phyloP scores from a whole-genome alignment of 2,329 filamentous ascomycete genomes.

The Colletotrichum incanum region DNA sequence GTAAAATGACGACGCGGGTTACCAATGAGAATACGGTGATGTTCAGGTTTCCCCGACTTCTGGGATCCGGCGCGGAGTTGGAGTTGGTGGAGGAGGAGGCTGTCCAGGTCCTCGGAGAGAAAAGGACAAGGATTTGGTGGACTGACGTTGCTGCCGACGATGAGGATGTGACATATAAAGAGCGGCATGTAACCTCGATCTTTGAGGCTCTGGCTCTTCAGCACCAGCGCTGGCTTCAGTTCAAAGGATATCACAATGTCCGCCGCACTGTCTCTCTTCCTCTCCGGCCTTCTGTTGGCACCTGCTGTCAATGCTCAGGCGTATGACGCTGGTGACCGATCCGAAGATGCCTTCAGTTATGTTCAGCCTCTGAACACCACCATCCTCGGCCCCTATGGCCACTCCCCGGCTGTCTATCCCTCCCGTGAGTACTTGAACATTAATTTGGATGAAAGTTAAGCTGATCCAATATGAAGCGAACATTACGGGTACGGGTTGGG shows the following conservation, averaged over 20 bases:
- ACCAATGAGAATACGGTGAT: slow-evolving; percentile 13
- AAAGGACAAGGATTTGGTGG: slow-evolving; percentile 6
- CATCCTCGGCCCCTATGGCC: slow-evolving; percentile 57
- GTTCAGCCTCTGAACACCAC: slow-evolving; percentile 60
- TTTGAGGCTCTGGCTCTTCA: slow-evolving; percentile 13
- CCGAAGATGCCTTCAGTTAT: slow-evolving; percentile 53
- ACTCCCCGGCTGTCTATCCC: slow-evolving; percentile 55
- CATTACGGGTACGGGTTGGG: slow-evolving; percentile 54
- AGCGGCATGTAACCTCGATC: slow-evolving; percentile 10
- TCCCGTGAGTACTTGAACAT: slow-evolving; percentile 51
- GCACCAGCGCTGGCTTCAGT: slow-evolving; percentile 37
- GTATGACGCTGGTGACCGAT: slow-evolving; percentile 46
- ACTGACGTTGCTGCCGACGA: slow-evolving; percentile 20
- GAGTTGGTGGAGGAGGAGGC: not conserved
- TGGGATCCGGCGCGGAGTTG: slow-evolving; percentile 13
- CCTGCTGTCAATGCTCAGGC: slow-evolving; percentile 48
- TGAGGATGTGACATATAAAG: slow-evolving; percentile 30
- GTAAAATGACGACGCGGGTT: slow-evolving; percentile 25
- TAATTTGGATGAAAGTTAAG: not conserved
- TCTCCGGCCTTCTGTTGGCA: slow-evolving; percentile 53
- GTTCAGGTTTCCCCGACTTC: slow-evolving; percentile 25
- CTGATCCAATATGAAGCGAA: slow-evolving; percentile 51
- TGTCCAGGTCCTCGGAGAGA: not conserved
- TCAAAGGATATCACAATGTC: slow-evolving; percentile 41
- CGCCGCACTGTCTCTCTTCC: slow-evolving; percentile 61